phyloP scores from a whole-genome alignment of 495 filamentous ascomycete genomes.

The Letharia columbiana region DNA sequence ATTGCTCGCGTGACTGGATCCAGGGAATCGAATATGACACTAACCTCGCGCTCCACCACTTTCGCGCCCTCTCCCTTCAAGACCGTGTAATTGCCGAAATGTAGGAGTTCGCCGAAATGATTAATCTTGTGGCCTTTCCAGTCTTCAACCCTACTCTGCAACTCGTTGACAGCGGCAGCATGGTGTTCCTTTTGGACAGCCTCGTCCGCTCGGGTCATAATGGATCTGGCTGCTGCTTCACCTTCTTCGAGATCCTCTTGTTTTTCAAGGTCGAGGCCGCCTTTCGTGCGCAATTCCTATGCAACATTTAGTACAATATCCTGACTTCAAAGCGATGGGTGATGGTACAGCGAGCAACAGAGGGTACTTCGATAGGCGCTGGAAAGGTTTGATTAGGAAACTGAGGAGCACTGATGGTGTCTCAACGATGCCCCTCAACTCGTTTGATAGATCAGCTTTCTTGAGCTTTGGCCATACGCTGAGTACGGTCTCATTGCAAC shows the following conservation, averaged over 20 bases:
- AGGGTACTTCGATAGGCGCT: constrained; percentile 89
- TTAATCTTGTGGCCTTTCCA: constrained; percentile 92
- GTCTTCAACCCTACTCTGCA: constrained; percentile 81
- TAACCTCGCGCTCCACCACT: constrained; percentile 77
- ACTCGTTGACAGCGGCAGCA: constrained; percentile 67
- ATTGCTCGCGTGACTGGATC: constrained; percentile 11
- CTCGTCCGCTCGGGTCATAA: constrained; percentile 75
- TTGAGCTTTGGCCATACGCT: constrained; percentile 49
- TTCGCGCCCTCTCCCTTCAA: constrained; percentile 72
- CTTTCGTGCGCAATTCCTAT: constrained; percentile 80
- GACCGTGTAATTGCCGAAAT: constrained; percentile 90
- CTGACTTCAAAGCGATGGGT: not conserved
- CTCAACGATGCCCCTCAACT: constrained; percentile 56
- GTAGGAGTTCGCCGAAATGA: constrained; percentile 77
- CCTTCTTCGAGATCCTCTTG: constrained; percentile 61
- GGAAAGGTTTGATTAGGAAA: constrained; percentile 93
- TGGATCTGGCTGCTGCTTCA: constrained; percentile 64
- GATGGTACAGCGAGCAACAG: constrained; percentile 68
- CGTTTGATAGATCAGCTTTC: constrained; percentile 43
- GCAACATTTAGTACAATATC: not conserved
- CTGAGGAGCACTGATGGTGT: constrained; percentile 59
- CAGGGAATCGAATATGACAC: constrained; percentile 28
- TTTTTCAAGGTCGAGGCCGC: constrained; percentile 56
- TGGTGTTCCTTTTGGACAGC: constrained; percentile 83
- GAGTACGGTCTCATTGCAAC: constrained; percentile 41